Base-by-base conservation (phyloP, 116 monocot genomes). In the Phalaenopsis hybrid region DNA sequence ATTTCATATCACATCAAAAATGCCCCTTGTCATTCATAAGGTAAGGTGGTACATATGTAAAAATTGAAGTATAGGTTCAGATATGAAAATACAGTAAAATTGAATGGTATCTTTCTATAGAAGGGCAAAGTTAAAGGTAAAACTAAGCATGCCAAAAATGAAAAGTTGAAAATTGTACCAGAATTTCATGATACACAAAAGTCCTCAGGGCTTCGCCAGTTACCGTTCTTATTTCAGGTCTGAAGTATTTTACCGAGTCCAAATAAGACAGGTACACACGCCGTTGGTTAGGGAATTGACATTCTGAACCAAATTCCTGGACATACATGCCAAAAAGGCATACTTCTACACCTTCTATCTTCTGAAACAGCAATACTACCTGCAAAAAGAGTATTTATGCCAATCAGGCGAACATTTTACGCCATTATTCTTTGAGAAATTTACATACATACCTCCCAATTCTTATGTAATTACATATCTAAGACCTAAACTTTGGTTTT, bases 291-390 rank as follows among this genome's bases (percentile, higher is more conserved):
- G 96, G 96, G 72, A 92, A 91, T 78, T 79, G 76, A 79, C 89
- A 96, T 86, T 96, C 92, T 61, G 96, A 92, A 79, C 96, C 96
- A 87, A 92, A 96, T 86, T 96, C 96, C 85, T 96, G 96, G 43
- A 96, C 94, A 82, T 96, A 96, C 96, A 96, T 96, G 45, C 94
- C 96, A 88, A 96, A 96, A 5, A 96, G 87, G 81, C 96, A 96
- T 15, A 96, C 96, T 87, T 96, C 96, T 20, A 92, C 96, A 85
- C 96, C 96, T 90, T 96, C 96, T 72, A 96, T 96, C 85, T 91
- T 96, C 87, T 96, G 96, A 86, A 96, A 96, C 70, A 96, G 81
- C 81, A 96, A 82, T 74, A 96, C 61, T 83, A 94, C 94, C 96
- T 96, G 92, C 63, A 85, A 18, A 89, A 72, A 51, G 61, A 79